Conservation (phyloP, 495 filamentous ascomycete genomes). For the Lophiostoma macrostomum region DNA sequence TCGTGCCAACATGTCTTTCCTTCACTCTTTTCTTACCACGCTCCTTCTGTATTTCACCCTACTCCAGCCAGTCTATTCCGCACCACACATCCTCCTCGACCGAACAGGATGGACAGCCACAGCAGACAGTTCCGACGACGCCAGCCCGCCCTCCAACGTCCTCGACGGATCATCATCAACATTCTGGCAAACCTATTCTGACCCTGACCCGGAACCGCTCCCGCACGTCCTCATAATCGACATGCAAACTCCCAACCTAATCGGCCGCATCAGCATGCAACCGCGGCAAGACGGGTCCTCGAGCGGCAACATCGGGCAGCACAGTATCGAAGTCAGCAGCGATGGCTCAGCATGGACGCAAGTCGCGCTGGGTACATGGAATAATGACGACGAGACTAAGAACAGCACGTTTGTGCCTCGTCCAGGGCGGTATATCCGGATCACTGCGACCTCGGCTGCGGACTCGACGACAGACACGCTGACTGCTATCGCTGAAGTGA, state of each 20-base stretch:
- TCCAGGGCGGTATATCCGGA: conserved; percentile 19
- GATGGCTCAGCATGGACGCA: conserved; percentile 39
- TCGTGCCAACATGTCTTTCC: too few species aligned
- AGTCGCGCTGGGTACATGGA: conserved; percentile 10
- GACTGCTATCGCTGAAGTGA: conserved; percentile 23
- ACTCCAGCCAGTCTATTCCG: conserved; percentile 8
- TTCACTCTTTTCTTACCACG: too few species aligned
- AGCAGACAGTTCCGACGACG: conserved; percentile 36
- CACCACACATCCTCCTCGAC: conserved; percentile 32
- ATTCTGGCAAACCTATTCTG: conserved; percentile 38
- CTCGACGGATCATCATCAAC: conserved; percentile 35
- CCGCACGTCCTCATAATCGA: conserved; percentile 39
- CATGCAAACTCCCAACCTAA: conserved; percentile 40
- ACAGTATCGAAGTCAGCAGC: conserved; percentile 43
- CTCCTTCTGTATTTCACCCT: too few species aligned
- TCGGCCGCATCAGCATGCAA: conserved; percentile 28
- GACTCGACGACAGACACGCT: background rate
- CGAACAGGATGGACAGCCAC: conserved; percentile 35
- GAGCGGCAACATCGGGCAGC: conserved; percentile 44
- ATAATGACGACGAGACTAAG: conserved; percentile 11
- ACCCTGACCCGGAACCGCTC: conserved; percentile 29
- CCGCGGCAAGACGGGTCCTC: conserved; percentile 38
- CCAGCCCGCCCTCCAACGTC: conserved; percentile 28
- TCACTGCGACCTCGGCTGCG: conserved; percentile 23
- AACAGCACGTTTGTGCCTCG: conserved; percentile 14